Conservation (phyloP, 129 eudicot species). For the Glebionis coronaria region DNA sequence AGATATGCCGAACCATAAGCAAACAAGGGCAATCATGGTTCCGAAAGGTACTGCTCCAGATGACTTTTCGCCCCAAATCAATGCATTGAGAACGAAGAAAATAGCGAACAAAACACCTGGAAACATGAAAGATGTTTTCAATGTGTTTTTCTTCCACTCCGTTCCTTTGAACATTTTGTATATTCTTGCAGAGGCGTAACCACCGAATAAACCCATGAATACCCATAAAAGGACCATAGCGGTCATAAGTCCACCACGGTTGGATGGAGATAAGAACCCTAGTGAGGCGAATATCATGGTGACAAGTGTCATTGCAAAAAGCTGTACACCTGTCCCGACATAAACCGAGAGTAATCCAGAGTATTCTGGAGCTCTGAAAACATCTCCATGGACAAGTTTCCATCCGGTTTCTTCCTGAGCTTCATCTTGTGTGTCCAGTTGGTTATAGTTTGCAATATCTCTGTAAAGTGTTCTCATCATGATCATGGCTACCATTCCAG, state of each 20-base stretch:
- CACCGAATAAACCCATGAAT: constrained; percentile 87
- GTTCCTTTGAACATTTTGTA: constrained; percentile 95
- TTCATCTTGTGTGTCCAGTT: constrained; percentile 80
- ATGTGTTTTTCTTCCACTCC: constrained; percentile 81
- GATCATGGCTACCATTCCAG: constrained; percentile 97
- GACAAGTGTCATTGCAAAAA: constrained; percentile 82
- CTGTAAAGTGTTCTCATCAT: constrained; percentile 92
- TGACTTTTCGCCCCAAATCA: constrained; percentile 91
- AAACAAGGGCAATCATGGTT: constrained; percentile 84
- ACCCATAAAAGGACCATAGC: constrained; percentile 97
- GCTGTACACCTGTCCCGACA: constrained; percentile 83
- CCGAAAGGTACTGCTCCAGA: constrained; percentile 96
- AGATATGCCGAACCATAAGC: constrained; percentile 94
- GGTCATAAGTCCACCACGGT: constrained; percentile 92
- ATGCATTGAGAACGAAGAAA: constrained; percentile 75
- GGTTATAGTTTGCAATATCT: constrained; percentile 86
- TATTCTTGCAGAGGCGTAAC: constrained; percentile 74
- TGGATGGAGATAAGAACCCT: constrained; percentile 89
- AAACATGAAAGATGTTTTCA: constrained; percentile 86
- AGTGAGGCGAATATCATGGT: constrained; percentile 89
- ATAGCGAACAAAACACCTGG: constrained; percentile 74
- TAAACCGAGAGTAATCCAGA: constrained; percentile 70
- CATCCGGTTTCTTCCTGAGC: constrained; percentile 96
- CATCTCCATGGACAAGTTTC: constrained; percentile 91
- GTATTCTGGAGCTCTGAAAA: constrained; percentile 70